A percentile compares a stretch with the other conserved stretches of the same genome.
These are phyloP conservation scores for Colletotrichum theobromicola DNA, from an alignment of 2,329 filamentous ascomycete species.

Conservation along the genomic window DNA sequence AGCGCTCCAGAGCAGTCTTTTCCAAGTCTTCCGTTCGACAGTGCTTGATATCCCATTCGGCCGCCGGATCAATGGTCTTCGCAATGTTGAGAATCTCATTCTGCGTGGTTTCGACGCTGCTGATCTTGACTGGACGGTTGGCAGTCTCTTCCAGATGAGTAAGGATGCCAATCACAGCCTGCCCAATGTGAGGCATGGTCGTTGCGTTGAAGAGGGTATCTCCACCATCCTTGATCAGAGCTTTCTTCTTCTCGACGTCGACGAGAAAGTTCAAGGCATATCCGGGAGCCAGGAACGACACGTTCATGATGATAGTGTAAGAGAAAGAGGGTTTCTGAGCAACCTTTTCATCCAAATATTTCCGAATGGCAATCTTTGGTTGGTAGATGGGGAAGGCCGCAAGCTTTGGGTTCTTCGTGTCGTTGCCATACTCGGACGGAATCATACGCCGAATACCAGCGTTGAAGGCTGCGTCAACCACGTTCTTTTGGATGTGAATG, in stretches of 20 bases:
- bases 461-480: conserved; percentile 57
- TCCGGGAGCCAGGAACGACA: conserved; percentile 43
- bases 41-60: not conserved
- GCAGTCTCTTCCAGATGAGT: conserved; percentile 49
- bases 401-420: conserved; percentile 28
- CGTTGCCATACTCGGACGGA: conserved; percentile 52
- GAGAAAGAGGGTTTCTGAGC: conserved; percentile 24
- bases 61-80: conserved; percentile 18
- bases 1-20: not conserved
- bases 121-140: conserved; percentile 59
- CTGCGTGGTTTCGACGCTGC: conserved; percentile 55
- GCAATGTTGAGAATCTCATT: conserved; percentile 48
- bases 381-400: conserved; percentile 24
- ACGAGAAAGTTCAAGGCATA: conserved; percentile 4
- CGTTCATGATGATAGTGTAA: conserved; percentile 44
- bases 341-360: conserved; percentile 12
- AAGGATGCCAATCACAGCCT: conserved; percentile 53
- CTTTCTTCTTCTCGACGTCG: conserved; percentile 23
- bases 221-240: conserved; percentile 56
- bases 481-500: conserved; percentile 48
- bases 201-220: conserved; percentile 49
- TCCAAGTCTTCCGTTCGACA: conserved; percentile 1
- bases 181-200: conserved; percentile 51
- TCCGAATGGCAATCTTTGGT: conserved; percentile 25
- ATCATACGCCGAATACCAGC: conserved; percentile 62